Percentiles rank a stretch among this genome's conserved stretches.
Evolutionary conservation across 2,329 filamentous ascomycete genomes (phyloP).

Genomic region (Polytolypa hystricis): DNA sequence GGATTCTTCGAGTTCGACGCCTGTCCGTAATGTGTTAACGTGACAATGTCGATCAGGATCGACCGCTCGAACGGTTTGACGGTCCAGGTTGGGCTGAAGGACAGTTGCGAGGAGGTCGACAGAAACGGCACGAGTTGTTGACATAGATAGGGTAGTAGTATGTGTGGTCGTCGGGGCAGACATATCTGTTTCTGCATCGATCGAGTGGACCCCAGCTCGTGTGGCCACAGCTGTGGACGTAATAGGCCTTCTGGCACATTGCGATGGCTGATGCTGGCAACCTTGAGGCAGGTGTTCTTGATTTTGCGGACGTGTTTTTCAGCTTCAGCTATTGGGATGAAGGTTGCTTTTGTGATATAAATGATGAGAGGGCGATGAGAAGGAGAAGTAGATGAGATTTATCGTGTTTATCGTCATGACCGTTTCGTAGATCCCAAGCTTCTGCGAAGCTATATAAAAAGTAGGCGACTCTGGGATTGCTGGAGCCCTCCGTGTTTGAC

Average conservation of each 20-base stretch:
- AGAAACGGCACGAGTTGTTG: constrained; percentile 10
- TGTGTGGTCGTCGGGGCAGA: constrained; percentile 9
- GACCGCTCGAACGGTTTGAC: too few species aligned
- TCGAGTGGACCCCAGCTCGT: constrained; percentile 12
- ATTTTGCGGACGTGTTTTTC: too few species aligned
- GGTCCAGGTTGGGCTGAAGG: too few species aligned
- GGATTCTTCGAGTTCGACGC: too few species aligned
- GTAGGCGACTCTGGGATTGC: too few species aligned
- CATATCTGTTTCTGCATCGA: constrained; percentile 12
- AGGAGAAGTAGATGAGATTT: neutral
- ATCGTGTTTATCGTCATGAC: neutral
- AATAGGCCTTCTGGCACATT: constrained; percentile 14
- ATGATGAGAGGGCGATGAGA: neutral
- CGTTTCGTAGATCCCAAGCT: neutral
- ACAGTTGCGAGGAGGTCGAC: constrained; percentile 6
- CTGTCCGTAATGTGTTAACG: too few species aligned
- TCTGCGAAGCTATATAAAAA: too few species aligned
- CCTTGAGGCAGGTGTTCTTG: neutral
- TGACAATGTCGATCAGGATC: too few species aligned
- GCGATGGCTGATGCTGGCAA: too few species aligned
- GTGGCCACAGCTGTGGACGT: constrained; percentile 13
- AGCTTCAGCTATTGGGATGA: too few species aligned
- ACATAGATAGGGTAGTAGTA: constrained; percentile 8
- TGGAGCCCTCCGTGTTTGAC: too few species aligned
- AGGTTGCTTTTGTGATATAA: too few species aligned